Conservation (phyloP, 2,329 filamentous ascomycete species). For the Pseudocercospora eumusae region DNA sequence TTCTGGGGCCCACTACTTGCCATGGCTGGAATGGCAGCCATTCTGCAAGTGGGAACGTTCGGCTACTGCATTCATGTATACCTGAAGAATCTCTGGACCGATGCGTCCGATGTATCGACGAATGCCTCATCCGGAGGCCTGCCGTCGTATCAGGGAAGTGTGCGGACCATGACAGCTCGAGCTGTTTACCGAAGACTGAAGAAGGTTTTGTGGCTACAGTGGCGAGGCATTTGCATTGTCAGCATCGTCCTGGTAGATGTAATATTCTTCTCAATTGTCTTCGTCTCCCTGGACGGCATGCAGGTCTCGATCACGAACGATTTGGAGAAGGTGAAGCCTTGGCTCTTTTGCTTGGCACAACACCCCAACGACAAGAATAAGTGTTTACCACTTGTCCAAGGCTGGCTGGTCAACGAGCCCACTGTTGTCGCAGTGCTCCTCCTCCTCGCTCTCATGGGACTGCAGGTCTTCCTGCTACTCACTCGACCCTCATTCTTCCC, state of each 20-base stretch:
- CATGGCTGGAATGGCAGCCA: constrained; percentile 72
- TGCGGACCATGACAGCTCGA: constrained; percentile 76
- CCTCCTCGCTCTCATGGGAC: constrained; percentile 75
- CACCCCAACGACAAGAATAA: constrained; percentile 61
- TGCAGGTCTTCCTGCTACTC: constrained; percentile 82
- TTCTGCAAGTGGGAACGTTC: constrained; percentile 80
- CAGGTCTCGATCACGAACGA: constrained; percentile 60
- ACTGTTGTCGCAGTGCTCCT: constrained; percentile 81
- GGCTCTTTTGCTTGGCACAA: constrained; percentile 70
- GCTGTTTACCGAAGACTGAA: constrained; percentile 85
- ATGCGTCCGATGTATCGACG: constrained; percentile 66
- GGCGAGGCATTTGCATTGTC: constrained; percentile 88
- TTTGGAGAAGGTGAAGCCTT: constrained; percentile 60
- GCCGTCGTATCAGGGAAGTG: constrained; percentile 73
- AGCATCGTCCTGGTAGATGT: constrained; percentile 88
- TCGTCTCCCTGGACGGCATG: constrained; percentile 81
- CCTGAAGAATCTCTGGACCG: constrained; percentile 72
- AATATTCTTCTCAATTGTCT: constrained; percentile 89
- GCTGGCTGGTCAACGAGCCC: constrained; percentile 70
- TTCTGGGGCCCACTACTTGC: constrained; percentile 89
- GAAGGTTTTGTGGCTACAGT: constrained; percentile 86
- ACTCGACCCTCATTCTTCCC: constrained; percentile 80
- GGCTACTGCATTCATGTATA: constrained; percentile 95
- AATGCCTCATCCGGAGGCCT: constrained; percentile 57
- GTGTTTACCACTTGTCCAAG: constrained; percentile 63